phyloP scores from a whole-genome alignment of 2,329 filamentous ascomycete genomes.

The Aspergillus sp. region DNA sequence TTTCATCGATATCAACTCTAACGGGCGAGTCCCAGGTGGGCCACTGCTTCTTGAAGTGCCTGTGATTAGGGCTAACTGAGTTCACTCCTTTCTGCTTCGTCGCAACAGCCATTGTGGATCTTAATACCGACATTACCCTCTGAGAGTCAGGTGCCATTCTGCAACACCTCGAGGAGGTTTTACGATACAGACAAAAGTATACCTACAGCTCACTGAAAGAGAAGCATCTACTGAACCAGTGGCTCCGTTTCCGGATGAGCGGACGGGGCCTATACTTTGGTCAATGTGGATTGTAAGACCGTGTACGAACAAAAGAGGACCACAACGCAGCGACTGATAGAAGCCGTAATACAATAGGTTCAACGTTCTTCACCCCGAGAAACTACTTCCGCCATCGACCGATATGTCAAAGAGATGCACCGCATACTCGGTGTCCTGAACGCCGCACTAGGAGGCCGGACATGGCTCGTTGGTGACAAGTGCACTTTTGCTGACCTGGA shows the following conservation, averaged over 20 bases:
- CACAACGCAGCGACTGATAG: background rate
- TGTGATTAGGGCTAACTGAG: no score
- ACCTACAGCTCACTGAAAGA: background rate
- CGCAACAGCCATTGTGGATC: slow-evolving; percentile 37
- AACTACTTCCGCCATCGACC: background rate
- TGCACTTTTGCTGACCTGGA: slow-evolving; percentile 6
- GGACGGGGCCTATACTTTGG: slow-evolving; percentile 9
- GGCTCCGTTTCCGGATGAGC: slow-evolving; percentile 9
- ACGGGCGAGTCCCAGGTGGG: slow-evolving; percentile 32
- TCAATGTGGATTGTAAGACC: slow-evolving; percentile 3
- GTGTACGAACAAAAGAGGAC: background rate
- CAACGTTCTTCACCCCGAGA: background rate
- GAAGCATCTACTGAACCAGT: slow-evolving; percentile 5
- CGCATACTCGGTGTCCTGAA: background rate
- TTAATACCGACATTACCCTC: slow-evolving; percentile 44
- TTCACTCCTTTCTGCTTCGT: no score
- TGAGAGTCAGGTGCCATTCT: slow-evolving; percentile 55
- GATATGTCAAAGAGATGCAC: slow-evolving; percentile 2
- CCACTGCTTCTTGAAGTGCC: no score
- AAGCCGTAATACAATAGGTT: background rate
- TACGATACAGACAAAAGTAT: slow-evolving; percentile 4
- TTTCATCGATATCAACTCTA: slow-evolving; percentile 22
- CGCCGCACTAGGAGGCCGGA: background rate
- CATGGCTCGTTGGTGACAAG: slow-evolving; percentile 7
- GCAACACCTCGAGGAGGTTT: slow-evolving; percentile 42